phyloP scores from a whole-genome alignment of 2,329 filamentous ascomycete species.

The Curvularia sp. region DNA sequence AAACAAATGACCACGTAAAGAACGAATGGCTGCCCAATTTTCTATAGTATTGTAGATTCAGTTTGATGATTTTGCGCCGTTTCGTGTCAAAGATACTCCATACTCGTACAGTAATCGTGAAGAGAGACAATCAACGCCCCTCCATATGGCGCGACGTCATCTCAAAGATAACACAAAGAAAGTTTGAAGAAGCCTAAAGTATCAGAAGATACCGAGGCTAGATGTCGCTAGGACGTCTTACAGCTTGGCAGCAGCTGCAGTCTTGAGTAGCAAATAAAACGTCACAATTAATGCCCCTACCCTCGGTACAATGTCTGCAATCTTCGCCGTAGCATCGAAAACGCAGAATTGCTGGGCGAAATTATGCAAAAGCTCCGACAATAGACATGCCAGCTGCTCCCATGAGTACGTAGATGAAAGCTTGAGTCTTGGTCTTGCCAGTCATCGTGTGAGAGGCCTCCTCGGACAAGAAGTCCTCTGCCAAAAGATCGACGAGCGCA shows the following conservation, averaged over 20 bases:
- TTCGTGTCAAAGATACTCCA: constrained; percentile 17
- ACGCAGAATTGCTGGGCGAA: no score
- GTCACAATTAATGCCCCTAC: background rate
- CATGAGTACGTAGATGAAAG: constrained; percentile 56
- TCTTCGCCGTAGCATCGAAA: background rate
- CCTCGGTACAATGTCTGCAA: background rate
- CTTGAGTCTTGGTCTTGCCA: constrained; percentile 61
- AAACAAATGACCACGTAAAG: constrained; percentile 41
- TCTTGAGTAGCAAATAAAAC: background rate
- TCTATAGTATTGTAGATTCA: constrained; percentile 29
- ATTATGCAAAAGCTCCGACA: constrained; percentile 17
- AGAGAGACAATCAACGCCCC: background rate
- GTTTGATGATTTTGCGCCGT: constrained; percentile 1
- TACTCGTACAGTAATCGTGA: constrained; percentile 28
- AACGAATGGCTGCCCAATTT: constrained; percentile 48
- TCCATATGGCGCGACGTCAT: background rate
- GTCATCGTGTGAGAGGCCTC: constrained; percentile 57
- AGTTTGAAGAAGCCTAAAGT: background rate
- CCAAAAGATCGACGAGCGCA: constrained; percentile 68
- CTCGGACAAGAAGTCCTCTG: constrained; percentile 69
- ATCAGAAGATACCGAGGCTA: background rate
- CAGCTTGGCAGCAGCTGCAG: background rate
- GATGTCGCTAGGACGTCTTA: background rate
- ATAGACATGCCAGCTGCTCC: constrained; percentile 49
- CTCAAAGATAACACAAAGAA: constrained; percentile 1